Conservation (phyloP, 2,329 filamentous ascomycete species). For the Neopestalotiopsis rosae region DNA sequence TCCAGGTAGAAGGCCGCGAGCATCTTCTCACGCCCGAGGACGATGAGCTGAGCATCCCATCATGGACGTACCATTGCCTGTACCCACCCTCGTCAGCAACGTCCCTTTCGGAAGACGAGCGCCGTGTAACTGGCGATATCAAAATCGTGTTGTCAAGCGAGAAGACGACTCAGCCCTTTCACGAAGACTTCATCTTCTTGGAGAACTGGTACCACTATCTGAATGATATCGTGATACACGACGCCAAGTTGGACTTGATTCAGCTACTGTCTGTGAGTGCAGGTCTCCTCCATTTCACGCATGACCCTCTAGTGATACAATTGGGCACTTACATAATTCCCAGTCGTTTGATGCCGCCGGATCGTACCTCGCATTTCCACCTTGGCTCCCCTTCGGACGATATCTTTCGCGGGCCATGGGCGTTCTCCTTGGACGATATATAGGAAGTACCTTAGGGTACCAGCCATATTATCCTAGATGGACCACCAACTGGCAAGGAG, state of each 20-base stretch:
- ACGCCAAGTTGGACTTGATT: conserved; percentile 16
- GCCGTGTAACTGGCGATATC: neutral
- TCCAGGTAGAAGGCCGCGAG: conserved; percentile 24
- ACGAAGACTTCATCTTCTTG: conserved; percentile 22
- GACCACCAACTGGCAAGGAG: too few relatives aligned
- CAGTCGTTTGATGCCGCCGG: too few relatives aligned
- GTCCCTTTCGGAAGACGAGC: neutral
- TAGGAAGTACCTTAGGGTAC: too few relatives aligned
- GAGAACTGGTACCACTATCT: conserved; percentile 32
- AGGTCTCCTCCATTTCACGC: too few relatives aligned
- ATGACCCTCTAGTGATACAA: too few relatives aligned
- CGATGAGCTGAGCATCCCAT: conserved; percentile 1
- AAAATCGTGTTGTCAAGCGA: conserved; percentile 22
- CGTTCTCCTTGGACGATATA: too few relatives aligned
- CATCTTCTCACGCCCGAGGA: conserved; percentile 13
- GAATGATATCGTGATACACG: conserved; percentile 18
- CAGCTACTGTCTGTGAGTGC: conserved; percentile 25
- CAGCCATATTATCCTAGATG: too few relatives aligned
- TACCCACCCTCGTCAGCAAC: conserved; percentile 16
- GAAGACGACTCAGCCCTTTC: conserved; percentile 9
- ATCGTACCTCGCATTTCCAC: too few relatives aligned
- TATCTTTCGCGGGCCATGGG: too few relatives aligned
- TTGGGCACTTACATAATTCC: too few relatives aligned
- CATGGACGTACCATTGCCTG: conserved; percentile 17
- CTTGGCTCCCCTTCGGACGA: too few relatives aligned